Conservation (phyloP, 129 eudicot genomes). For the Flaveria robusta region DNA sequence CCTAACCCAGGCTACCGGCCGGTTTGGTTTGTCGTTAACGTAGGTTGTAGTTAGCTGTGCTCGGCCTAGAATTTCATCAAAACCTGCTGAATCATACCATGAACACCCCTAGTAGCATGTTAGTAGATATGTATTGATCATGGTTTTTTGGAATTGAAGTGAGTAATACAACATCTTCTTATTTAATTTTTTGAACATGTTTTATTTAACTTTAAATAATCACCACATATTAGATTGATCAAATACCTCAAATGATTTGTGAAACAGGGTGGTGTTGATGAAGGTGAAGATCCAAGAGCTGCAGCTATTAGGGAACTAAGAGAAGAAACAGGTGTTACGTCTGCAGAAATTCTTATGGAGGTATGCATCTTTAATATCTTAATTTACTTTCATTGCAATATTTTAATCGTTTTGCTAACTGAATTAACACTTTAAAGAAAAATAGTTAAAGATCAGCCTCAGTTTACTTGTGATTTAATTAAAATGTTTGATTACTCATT, state of each 20-base stretch:
- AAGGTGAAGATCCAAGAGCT: conserved; percentile 82
- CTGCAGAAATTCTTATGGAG: conserved; percentile 89
- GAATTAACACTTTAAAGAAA: not conserved
- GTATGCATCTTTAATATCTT: conserved; percentile 38
- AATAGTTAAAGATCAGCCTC: conserved; percentile 7
- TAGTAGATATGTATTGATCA: not conserved
- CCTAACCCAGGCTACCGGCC: no score
- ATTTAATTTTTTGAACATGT: not conserved
- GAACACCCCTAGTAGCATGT: no score
- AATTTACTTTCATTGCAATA: conserved; percentile 8
- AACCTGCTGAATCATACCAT: no score
- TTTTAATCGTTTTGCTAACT: not conserved
- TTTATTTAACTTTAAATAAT: not conserved
- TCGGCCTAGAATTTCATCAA: no score
- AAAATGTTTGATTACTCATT: not conserved
- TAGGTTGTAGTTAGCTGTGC: no score
- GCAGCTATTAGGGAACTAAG: conserved; percentile 90
- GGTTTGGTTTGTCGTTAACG: no score
- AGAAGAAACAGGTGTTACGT: conserved; percentile 98
- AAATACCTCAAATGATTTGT: conserved; percentile 5
- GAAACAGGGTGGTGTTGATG: conserved; percentile 92
- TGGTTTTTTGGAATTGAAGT: not conserved
- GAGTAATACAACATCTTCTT: not conserved
- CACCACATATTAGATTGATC: not conserved
- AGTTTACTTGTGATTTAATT: not conserved